Evolutionary conservation across 305 asterid genomes (phyloP), one percentile per base, ranked within the genome.

Genomic region (Plantago lanceolata): DNA sequence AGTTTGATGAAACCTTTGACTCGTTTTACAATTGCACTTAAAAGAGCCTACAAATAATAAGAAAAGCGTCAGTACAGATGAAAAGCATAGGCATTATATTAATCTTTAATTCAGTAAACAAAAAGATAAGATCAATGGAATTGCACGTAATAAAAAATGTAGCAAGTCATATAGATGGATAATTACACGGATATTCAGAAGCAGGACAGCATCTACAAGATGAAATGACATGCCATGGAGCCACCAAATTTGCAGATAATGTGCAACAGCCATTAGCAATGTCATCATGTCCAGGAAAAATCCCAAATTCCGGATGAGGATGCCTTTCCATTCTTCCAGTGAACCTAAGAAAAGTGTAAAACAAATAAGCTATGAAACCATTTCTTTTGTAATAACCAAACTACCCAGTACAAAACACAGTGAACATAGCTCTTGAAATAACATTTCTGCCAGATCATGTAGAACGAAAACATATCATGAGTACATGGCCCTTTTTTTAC

Each of bases 191-290:
- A 82, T 88, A 74, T 88, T 88, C 40, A 88, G 82, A 78, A 84
- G 83, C 65, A 86, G 95, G 72, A 86, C 73, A 48, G 83, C 96
- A 78, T 88, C 96, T 69, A 81, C 81, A 68, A 88, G 90, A 74
- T 88, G 92, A 77, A 88, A 84, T 31, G 95, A 86, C 95, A 84
- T 86, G 79, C 96, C 96, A 75, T 84, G 96, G 71, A 88, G 95
- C 90, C 91, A 86, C 96, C 96, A 88, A 65, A 88, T 88, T 73
- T 81, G 88, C 74, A 86, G 68, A 75, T 88, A 88, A 74, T 88
- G 96, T 51, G 85, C 92, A 57, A 86, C 80, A 64, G 96, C 96
- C 93, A 88, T 82, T 28, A 84, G 66, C 75, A 84, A 81, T 37
- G 93, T 88, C 96, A 88, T 86, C 84, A 86, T 79, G 79, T 86